Percentiles rank a stretch among this genome's conserved stretches.
These are phyloP conservation scores for Candida golubevii DNA, from an alignment of 805 yeast species.

Conservation along the genomic window DNA sequence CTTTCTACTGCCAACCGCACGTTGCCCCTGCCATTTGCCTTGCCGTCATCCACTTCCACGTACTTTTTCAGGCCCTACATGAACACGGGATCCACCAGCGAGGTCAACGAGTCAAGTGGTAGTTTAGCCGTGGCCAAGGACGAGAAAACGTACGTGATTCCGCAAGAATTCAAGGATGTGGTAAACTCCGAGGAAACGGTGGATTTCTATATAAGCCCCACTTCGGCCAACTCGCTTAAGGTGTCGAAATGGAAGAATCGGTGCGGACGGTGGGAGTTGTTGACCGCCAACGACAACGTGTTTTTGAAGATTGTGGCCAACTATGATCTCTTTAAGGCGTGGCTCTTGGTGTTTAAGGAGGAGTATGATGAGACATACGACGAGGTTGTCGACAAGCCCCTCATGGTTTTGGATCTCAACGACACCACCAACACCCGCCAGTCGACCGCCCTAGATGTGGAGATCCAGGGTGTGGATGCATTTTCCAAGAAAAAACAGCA, in stretches of 20 bases:
- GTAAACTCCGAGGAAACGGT: slow-evolving; percentile 36
- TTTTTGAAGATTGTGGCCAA: slow-evolving; percentile 38
- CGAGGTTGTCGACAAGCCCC: slow-evolving; percentile 34
- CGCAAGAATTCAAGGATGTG: slow-evolving; percentile 31
- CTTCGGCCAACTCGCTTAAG: slow-evolving; percentile 33
- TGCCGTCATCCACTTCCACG: slow-evolving; percentile 40
- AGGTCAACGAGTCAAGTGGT: slow-evolving; percentile 3
- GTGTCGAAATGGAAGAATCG: slow-evolving; percentile 41
- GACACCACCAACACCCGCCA: slow-evolving; percentile 25
- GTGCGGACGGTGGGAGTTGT: slow-evolving; percentile 43
- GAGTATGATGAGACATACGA: slow-evolving; percentile 27
- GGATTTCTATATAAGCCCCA: slow-evolving; percentile 35
- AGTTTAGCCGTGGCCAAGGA: slow-evolving; percentile 3
- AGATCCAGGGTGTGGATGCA: slow-evolving; percentile 30
- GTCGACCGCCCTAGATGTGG: slow-evolving; percentile 39
- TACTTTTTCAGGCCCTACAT: slow-evolving; percentile 34
- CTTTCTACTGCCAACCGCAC: slow-evolving; percentile 15
- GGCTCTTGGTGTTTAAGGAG: slow-evolving; percentile 41
- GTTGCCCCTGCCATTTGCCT: slow-evolving; percentile 39
- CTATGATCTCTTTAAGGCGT: slow-evolving; percentile 28
- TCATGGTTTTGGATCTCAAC: slow-evolving; percentile 30
- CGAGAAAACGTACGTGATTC: slow-evolving; percentile 27
- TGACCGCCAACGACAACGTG: slow-evolving; percentile 33
- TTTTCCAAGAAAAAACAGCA: slow-evolving; percentile 25
- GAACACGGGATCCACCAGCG: slow-evolving; percentile 7